Conservation (phyloP, 345 rosid species). For the Bruguiera parviflora region DNA sequence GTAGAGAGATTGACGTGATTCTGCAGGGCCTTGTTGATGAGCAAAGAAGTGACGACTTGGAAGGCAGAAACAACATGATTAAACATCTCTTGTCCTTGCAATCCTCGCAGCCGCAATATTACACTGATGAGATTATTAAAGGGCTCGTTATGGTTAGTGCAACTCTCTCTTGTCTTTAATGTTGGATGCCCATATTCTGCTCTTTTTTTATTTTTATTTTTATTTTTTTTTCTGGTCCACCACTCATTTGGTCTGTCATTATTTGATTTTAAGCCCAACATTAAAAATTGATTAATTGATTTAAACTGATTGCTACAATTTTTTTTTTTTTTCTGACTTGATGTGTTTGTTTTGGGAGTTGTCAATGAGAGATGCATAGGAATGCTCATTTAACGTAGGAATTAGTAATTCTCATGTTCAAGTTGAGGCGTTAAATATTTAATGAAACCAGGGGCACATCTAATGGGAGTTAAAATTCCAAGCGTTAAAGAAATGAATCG, state of each 20-base stretch:
- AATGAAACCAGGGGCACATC: no score
- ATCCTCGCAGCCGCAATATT: constrained; percentile 37
- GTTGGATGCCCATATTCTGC: not conserved
- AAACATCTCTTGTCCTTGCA: constrained; percentile 44
- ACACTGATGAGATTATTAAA: constrained; percentile 48
- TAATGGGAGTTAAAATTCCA: no score
- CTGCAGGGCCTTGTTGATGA: constrained; percentile 49
- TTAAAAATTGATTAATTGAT: not conserved
- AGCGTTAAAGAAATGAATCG: no score
- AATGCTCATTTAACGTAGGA: no score
- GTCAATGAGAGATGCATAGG: no score
- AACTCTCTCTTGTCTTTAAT: not conserved
- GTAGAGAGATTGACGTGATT: constrained; percentile 32
- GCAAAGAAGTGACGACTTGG: constrained; percentile 15
- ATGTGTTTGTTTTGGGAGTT: no score
- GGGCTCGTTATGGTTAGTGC: constrained; percentile 23
- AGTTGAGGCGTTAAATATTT: no score
- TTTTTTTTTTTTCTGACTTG: no score
- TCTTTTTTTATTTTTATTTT: not conserved
- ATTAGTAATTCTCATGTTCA: no score
- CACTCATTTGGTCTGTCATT: no score
- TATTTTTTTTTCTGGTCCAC: not conserved
- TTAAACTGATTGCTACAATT: no score
- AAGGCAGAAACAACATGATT: constrained; percentile 33
- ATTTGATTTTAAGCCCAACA: not conserved